A percentile compares a stretch with the other conserved stretches of the same genome.
phyloP scores from a whole-genome alignment of 495 filamentous ascomycete genomes.

The Chlorociboria aeruginascens region DNA sequence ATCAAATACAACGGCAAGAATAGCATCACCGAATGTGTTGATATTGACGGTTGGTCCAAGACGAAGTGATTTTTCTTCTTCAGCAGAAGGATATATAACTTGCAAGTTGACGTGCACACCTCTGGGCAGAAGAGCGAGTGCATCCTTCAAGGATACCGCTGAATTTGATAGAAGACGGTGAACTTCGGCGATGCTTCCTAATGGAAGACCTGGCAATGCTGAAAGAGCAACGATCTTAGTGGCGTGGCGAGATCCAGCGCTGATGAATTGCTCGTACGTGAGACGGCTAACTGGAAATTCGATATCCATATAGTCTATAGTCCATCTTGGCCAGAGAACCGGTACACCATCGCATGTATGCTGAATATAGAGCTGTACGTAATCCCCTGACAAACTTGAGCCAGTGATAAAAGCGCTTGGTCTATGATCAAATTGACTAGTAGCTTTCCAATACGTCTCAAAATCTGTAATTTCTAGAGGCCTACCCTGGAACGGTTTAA shows the following conservation, averaged over 20 bases:
- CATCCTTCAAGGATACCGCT: constrained; percentile 63
- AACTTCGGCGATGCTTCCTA: constrained; percentile 47
- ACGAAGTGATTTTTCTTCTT: constrained; percentile 53
- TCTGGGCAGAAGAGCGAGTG: constrained; percentile 57
- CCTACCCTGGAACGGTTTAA: constrained; percentile 90
- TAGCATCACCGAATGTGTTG: constrained; percentile 73
- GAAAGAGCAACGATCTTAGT: constrained; percentile 27
- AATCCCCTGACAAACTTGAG: constrained; percentile 87
- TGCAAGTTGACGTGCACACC: constrained; percentile 79
- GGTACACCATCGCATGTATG: constrained; percentile 78
- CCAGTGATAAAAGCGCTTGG: constrained; percentile 83
- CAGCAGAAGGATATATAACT: constrained; percentile 64
- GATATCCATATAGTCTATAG: constrained; percentile 64
- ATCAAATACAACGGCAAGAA: constrained; percentile 78
- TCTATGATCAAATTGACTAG: constrained; percentile 74
- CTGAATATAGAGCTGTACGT: constrained; percentile 83
- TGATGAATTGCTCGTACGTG: constrained; percentile 59
- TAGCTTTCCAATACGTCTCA: constrained; percentile 98
- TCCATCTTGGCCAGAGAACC: constrained; percentile 75
- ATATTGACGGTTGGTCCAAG: constrained; percentile 69
- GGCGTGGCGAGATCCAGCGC: constrained; percentile 43
- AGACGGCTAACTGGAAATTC: constrained; percentile 69
- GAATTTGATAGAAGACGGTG: constrained; percentile 60
- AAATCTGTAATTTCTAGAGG: constrained; percentile 95
- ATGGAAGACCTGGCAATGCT: constrained; percentile 31